Base-by-base conservation (phyloP, 257 asterid genomes). In the Echites panduratus region DNA sequence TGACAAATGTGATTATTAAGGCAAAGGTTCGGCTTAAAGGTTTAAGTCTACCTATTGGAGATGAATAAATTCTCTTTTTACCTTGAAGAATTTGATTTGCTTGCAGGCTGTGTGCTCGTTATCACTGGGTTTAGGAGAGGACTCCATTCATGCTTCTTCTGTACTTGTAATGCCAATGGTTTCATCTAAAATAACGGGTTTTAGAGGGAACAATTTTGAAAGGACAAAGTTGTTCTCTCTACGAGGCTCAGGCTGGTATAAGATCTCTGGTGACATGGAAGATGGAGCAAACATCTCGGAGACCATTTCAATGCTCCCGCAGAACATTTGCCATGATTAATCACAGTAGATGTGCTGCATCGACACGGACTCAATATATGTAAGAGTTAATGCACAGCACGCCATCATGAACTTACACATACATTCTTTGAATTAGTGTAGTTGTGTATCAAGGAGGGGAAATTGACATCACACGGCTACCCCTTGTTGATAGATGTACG, bases 131-230 rank as follows among this genome's bases (percentile, higher is more conserved):
- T 78, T 91, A 56, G 97, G 97, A 79, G 96, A 89, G 78, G 84
- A 91, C 76, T 84, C 98, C 9, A 85, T 93, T 24, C 90, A 88
- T 45, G 86, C 94, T 47, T 93, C 98, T 41, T 91, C 96, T 41
- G 89, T 93, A 65, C 84, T 93, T 75, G 96, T 85, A 81, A 93
- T 93, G 98, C 98, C 98, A 35, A 91, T 93, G 97, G 96, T 88
- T 72, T 89, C 97, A 17, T 91, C 98, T 16, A 93, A 91, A 78
- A 83, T 89, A 63, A 93, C 85, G 6, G 98, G 98, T 45, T 93
- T 93, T 80, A 86, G 98, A 81, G 92, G 92, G 66, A 80, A 73
- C 68, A 83, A 73, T 61, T 80, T 83, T 26, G 91, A 86, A 45
- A 85, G 88, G 83, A 76, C 77, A 52, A 88, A 85, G 78, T 71